Conservation (phyloP, 1,284 basidiomycete genomes). For the Athelia psychrophila region DNA sequence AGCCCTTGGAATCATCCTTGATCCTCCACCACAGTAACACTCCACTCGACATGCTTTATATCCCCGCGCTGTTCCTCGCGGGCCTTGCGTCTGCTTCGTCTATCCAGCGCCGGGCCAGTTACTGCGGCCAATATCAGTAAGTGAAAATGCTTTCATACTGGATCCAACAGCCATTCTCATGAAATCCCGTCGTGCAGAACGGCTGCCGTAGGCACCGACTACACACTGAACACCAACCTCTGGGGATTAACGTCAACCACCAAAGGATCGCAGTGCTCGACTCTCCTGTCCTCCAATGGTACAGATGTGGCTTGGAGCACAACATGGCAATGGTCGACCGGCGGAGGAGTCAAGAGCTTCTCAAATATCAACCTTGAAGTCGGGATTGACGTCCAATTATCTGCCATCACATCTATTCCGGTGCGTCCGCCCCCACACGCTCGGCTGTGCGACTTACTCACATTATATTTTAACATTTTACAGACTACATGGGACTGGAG, state of each 20-base stretch:
- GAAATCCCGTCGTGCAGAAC: slow-evolving; percentile 6
- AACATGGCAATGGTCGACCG: slow-evolving; percentile 53
- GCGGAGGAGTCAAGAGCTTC: slow-evolving; percentile 56
- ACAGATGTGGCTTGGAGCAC: slow-evolving; percentile 50
- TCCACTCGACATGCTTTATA: background rate
- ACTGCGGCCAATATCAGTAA: background rate
- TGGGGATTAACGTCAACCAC: slow-evolving; percentile 48
- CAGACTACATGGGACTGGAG: slow-evolving; percentile 45
- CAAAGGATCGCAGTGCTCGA: slow-evolving; percentile 53
- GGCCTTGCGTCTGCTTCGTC: background rate
- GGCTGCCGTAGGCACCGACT: slow-evolving; percentile 36
- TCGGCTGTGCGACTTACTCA: background rate
- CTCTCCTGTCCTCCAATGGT: slow-evolving; percentile 42
- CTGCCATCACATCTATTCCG: slow-evolving; percentile 50
- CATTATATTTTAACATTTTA: too few relatives aligned
- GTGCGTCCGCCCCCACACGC: slow-evolving; percentile 29
- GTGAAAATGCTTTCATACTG: background rate
- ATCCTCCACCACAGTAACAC: background rate
- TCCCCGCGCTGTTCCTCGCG: background rate
- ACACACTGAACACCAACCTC: slow-evolving; percentile 47
- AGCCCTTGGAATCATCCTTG: too few relatives aligned
- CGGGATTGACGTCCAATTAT: slow-evolving; percentile 52
- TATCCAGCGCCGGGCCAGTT: background rate
- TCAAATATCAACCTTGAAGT: slow-evolving; percentile 52
- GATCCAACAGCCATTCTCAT: background rate